Percentiles rank a stretch among this genome's conserved stretches.
Conservation (phyloP, 345 rosid genomes). For the Barbarea vulgaris region DNA sequence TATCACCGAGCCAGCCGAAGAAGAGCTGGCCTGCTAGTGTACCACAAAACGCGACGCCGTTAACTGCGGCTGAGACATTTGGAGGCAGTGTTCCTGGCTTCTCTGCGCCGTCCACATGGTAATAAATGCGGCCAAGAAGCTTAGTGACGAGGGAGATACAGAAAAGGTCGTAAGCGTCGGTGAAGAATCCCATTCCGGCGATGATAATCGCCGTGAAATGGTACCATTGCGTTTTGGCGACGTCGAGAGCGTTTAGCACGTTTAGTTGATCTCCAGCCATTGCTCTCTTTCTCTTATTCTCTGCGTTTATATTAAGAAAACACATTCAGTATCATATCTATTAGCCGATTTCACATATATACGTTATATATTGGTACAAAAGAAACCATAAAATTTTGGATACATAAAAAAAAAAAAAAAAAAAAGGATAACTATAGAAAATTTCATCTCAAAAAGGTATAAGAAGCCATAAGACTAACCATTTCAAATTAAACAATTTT, state of each 20-base stretch:
- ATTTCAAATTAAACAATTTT: not conserved
- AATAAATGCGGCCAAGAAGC: slow-evolving; percentile 75
- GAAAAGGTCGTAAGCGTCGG: slow-evolving; percentile 82
- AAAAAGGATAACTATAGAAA: not conserved
- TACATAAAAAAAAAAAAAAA: not conserved
- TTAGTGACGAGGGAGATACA: slow-evolving; percentile 85
- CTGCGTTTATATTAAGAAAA: slow-evolving; percentile 17
- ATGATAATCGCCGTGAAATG: slow-evolving; percentile 78
- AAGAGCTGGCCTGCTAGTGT: slow-evolving; percentile 75
- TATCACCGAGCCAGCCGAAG: slow-evolving; percentile 87
- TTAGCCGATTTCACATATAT: not conserved
- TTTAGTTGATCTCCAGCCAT: slow-evolving; percentile 61
- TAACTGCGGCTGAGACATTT: slow-evolving; percentile 72
- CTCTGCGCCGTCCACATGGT: slow-evolving; percentile 60
- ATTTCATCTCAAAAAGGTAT: not conserved
- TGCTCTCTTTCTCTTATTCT: slow-evolving; percentile 9
- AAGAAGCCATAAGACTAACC: not conserved
- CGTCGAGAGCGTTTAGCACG: slow-evolving; percentile 71
- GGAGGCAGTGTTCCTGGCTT: slow-evolving; percentile 75
- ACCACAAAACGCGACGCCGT: slow-evolving; percentile 75
- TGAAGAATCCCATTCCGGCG: slow-evolving; percentile 89
- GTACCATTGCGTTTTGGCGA: slow-evolving; percentile 80
- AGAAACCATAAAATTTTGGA: not conserved
- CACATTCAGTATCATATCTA: slow-evolving; percentile 5
- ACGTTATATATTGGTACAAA: not conserved